Base-by-base conservation (phyloP, 2,329 filamentous ascomycete species). In the Aureobasidium namibiae region DNA sequence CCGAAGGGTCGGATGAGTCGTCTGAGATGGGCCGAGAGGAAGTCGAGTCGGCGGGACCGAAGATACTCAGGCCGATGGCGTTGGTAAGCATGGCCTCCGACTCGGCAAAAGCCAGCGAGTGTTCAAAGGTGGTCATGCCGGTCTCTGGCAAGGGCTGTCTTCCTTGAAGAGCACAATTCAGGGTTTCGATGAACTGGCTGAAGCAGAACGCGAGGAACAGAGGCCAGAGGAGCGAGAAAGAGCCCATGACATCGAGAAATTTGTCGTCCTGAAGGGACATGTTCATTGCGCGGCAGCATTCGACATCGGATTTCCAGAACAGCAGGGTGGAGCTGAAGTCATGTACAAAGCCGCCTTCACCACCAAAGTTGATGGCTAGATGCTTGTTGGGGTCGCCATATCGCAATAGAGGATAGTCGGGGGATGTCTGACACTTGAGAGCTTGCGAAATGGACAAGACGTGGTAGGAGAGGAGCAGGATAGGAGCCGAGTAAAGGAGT, bases 41-140 rank as follows among this genome's bases (percentile, higher is more conserved):
- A 60, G 65, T 65, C 44, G 67, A 69, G 1, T 69, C 65, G 31
- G 72, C 77, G 59, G 80, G 69, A 24, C 80, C 78, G 67, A 89
- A 87, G 65, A 88, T 85, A 0, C 86, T 84, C 72, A 91, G 83
- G 13, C 87, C 87, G 14, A 96, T 81, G 53, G 91, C 88, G 64
- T 86, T 89, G 66, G 86, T 86, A 46, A 96, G 86, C 63, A 92
- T 88, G 31, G 89, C 87, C 71, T 99, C 94, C 9, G 92, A 92
- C 73, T 99, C 94, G 11, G 92, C 90, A 74, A 97, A 99, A 2
- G 92, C 92, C 9, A 99, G 79, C 0, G 92, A 96, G 69, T 96
- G 92, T 70, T 99, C 94, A 67, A 97, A 96, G 2, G 96, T 82
- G 0, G 92, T 96, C 89, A 97, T 96, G 18, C 91, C 92, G 1